phyloP scores from a whole-genome alignment of 345 rosid species.

The Arabis hirsuta region DNA sequence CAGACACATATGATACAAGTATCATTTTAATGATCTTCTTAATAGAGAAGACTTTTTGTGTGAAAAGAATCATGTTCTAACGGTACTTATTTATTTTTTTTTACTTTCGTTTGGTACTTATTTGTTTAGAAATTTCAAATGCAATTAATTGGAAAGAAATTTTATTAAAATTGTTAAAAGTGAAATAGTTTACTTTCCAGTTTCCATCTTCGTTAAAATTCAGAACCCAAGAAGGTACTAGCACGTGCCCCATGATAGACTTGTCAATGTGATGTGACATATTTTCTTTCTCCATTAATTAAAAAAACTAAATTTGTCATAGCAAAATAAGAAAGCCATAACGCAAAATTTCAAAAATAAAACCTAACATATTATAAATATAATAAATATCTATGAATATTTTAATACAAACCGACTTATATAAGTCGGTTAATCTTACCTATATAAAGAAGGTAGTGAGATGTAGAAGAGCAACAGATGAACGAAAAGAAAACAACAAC shows the following conservation, averaged over 20 bases:
- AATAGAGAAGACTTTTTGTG: conserved; percentile 33
- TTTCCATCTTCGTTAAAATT: conserved; percentile 31
- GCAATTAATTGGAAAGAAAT: background rate
- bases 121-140: conserved; percentile 2
- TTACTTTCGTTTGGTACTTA: background rate
- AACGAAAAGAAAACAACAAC: no score
- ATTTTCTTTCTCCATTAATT: conserved; percentile 16
- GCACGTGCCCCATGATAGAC: conserved; percentile 48
- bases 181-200: conserved; percentile 13
- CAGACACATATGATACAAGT: conserved; percentile 23
- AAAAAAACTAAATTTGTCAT: background rate
- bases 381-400: no score
- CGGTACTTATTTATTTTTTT: conserved; percentile 10
- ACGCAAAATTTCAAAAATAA: background rate
- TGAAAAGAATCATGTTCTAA: conserved; percentile 36
- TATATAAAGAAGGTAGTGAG: no score
- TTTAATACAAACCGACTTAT: no score
- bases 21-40: conserved; percentile 22
- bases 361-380: no score
- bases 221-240: conserved; percentile 35
- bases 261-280: conserved; percentile 43
- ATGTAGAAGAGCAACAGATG: no score
- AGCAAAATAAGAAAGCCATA: background rate
- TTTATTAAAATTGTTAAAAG: background rate
- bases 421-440: no score